A percentile compares a stretch with the other conserved stretches of the same genome.
Conservation (phyloP, 2,329 filamentous ascomycete species). For the Phaeosphaeriaceae sp. region DNA sequence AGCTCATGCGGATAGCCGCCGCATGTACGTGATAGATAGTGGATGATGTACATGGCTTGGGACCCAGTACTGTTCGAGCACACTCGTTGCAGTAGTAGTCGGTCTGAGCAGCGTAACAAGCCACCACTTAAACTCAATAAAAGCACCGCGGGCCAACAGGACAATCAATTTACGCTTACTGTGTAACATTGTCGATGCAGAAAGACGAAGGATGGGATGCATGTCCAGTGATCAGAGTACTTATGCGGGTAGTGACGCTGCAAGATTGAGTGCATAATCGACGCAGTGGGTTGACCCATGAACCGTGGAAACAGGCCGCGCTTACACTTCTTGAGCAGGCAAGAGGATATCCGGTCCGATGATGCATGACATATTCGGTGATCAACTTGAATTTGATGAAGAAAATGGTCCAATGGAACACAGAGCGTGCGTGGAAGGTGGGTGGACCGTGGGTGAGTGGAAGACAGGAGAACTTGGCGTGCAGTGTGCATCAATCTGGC, state of each 20-base stretch:
- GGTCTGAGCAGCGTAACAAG: conserved; percentile 29
- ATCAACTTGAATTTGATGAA: neutral
- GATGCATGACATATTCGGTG: conserved; percentile 1
- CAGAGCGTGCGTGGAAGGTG: conserved; percentile 22
- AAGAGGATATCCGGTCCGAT: neutral
- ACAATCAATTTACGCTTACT: conserved; percentile 40
- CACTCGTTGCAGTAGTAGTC: conserved; percentile 37
- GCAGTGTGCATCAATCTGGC: conserved; percentile 7
- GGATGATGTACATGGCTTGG: conserved; percentile 35
- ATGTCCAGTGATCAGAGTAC: conserved; percentile 39
- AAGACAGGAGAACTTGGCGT: neutral
- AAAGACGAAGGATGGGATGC: conserved; percentile 32
- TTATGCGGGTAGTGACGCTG: conserved; percentile 47
- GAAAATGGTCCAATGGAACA: conserved; percentile 8
- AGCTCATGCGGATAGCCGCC: conserved; percentile 32
- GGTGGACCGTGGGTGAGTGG: conserved; percentile 1
- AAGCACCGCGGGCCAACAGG: conserved; percentile 28
- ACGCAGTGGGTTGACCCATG: conserved; percentile 27
- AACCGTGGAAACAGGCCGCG: conserved; percentile 22
- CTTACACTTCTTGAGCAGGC: conserved; percentile 11
- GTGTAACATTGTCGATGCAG: conserved; percentile 38
- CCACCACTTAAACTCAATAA: conserved; percentile 24
- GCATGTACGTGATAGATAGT: conserved; percentile 28
- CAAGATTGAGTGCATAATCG: conserved; percentile 43
- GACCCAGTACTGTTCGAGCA: conserved; percentile 39